A percentile compares a stretch with the other conserved stretches of the same genome.
These are phyloP conservation scores for Diaporthe citri DNA, from an alignment of 2,329 filamentous ascomycete genomes.

Conservation along the genomic window DNA sequence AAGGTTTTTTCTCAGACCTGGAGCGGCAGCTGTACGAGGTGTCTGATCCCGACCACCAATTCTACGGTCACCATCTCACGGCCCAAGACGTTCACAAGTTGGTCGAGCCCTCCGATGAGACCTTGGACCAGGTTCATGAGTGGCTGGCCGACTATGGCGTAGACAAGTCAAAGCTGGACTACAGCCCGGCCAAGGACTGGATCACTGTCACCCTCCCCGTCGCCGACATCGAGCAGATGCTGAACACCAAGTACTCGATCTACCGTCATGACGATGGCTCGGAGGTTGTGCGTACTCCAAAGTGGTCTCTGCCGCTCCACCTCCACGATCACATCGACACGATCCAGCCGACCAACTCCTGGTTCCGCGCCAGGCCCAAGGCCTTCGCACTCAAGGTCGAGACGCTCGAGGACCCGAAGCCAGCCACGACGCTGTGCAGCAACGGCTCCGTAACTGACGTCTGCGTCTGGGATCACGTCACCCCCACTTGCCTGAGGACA, in stretches of 20 bases:
- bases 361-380: slow-evolving; percentile 54
- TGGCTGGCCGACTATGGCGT: slow-evolving; percentile 69
- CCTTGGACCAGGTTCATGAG: slow-evolving; percentile 63
- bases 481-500: slow-evolving; percentile 58
- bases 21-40: slow-evolving; percentile 63
- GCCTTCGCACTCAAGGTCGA: slow-evolving; percentile 48
- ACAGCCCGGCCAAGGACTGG: slow-evolving; percentile 60
- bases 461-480: slow-evolving; percentile 63
- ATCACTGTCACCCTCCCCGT: slow-evolving; percentile 62
- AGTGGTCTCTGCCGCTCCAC: slow-evolving; percentile 66
- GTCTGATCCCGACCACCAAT: slow-evolving; percentile 59
- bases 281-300: slow-evolving; percentile 62
- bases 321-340: slow-evolving; percentile 56
- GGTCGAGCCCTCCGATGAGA: slow-evolving; percentile 64
- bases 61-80: slow-evolving; percentile 65
- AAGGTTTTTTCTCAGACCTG: slow-evolving; percentile 66
- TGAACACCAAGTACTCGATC: slow-evolving; percentile 56
- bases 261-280: slow-evolving; percentile 68
- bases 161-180: slow-evolving; percentile 46
- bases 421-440: slow-evolving; percentile 49
- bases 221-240: slow-evolving; percentile 57
- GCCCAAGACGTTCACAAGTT: slow-evolving; percentile 65
- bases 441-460: slow-evolving; percentile 48
- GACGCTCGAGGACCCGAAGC: slow-evolving; percentile 46
- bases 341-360: slow-evolving; percentile 65